Percentiles rank a stretch among this genome's conserved stretches.
These are phyloP conservation scores for Magnusiomyces magnusii DNA, from an alignment of 1,139 yeast species.

Conservation along the genomic window DNA sequence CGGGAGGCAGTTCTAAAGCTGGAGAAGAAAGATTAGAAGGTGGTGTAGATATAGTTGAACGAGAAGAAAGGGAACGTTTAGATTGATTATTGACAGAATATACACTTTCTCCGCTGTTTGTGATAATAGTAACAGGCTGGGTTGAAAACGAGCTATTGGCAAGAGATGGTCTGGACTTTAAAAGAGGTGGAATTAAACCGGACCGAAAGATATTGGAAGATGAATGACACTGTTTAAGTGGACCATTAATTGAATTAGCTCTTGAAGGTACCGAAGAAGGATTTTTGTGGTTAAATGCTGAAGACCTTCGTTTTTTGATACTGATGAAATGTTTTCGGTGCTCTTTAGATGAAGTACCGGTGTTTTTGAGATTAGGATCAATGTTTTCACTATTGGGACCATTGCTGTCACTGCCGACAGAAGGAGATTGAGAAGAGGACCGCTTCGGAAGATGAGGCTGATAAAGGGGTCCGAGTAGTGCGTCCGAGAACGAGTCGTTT, in stretches of 20 bases:
- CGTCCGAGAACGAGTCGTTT: background rate
- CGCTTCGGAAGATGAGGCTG: background rate
- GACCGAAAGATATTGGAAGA: background rate
- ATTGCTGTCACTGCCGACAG: background rate
- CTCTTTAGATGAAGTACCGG: background rate
- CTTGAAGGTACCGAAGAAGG: background rate
- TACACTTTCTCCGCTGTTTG: background rate
- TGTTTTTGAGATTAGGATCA: no score
- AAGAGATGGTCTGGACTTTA: background rate
- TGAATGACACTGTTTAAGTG: background rate
- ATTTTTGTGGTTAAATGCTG: no score
- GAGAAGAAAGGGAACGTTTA: no score
- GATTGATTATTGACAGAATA: background rate
- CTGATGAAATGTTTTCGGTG: background rate
- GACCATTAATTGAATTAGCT: background rate
- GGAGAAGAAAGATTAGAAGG: background rate
- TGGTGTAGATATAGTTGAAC: background rate
- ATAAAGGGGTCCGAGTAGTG: background rate
- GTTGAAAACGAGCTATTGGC: background rate
- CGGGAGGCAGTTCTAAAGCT: constrained; percentile 9
- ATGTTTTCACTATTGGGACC: no score
- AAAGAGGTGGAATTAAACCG: background rate
- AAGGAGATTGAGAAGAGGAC: background rate
- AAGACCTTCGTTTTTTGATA: background rate
- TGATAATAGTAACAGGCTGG: background rate